Evolutionary conservation across 2,329 filamentous ascomycete species (phyloP), one percentile per base, ranked within the genome.

Genomic region (Stenocarpella maydis): DNA sequence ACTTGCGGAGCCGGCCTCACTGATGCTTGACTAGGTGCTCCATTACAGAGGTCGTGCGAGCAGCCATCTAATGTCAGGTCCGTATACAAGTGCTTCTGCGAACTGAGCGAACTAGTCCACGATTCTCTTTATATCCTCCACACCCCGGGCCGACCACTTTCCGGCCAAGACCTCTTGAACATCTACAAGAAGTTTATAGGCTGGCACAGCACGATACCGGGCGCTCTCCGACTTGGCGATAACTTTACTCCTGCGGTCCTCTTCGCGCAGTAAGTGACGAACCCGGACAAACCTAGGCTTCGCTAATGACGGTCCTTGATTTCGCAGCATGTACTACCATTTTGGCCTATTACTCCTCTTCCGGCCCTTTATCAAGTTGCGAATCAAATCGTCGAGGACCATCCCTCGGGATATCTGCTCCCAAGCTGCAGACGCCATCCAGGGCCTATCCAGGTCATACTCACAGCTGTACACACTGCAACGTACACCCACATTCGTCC

Each of bases 241-340:
- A 92, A 90, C 73, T 92, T 92, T 65, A 91, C 91, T 3, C 91
- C 92, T 14, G 89, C 92, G 54, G 90, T 93, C 43, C 80, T 94
- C 24, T 90, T 92, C 71, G 86, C 91, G 45, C 91, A 94, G 91
- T 93, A 82, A 83, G 91, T 85, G 3, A 10, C 26, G 21, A 49
- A 15, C 39, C 64, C 10, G 19, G 4, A 0, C 1, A 6, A 3
- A 10, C 7, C 14, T 37, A 15, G 17, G 17, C 9, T 31, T 3
- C 9, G 41, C 17, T 58, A 64, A 73, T 74, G 65, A 69, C 45
- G 17, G 9, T 3, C 7, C 21, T 65, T 70, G 19, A 60, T 14
- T 4, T 14, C n/a, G 7, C 69, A 90, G 88, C 77, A 90, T 92
- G 89, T 89, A 92, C 72, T 91, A 92, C 75, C 87, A 92, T 74